Conservation (phyloP, 2,329 filamentous ascomycete species). For the Calonectria ilicicola region DNA sequence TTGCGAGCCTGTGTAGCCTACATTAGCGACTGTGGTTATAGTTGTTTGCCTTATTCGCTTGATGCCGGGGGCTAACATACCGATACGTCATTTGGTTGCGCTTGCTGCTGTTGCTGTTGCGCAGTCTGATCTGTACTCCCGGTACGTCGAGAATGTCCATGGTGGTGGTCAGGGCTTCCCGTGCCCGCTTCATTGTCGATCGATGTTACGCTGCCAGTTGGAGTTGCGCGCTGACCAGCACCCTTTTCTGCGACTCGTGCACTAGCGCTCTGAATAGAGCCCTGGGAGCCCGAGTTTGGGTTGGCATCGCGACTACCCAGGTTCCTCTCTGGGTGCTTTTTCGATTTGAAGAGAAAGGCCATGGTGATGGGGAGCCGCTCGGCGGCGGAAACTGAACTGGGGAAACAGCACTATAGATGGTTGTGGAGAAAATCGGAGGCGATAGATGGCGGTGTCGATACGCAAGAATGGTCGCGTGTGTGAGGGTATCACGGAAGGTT, state of each 20-base stretch:
- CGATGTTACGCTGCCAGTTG: slow-evolving; percentile 83
- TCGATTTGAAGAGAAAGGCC: slow-evolving; percentile 87
- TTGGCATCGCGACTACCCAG: slow-evolving; percentile 67
- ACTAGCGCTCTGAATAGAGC: slow-evolving; percentile 61
- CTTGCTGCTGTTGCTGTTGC: slow-evolving; percentile 33
- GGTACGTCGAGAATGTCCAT: slow-evolving; percentile 61
- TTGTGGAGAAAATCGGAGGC: slow-evolving; percentile 19
- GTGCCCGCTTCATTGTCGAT: slow-evolving; percentile 69
- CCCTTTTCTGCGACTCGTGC: slow-evolving; percentile 65
- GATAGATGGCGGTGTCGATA: slow-evolving; percentile 12
- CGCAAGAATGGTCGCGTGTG: slow-evolving; percentile 35
- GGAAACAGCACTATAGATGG: slow-evolving; percentile 32
- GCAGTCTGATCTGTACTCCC: slow-evolving; percentile 63
- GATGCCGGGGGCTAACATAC: neutral
- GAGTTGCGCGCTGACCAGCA: slow-evolving; percentile 71
- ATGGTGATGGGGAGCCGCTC: slow-evolving; percentile 64
- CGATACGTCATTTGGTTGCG: neutral
- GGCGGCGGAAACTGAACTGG: slow-evolving; percentile 44
- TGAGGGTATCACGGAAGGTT: slow-evolving; percentile 30
- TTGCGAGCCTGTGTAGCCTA: slow-evolving; percentile 63
- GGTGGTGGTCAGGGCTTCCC: slow-evolving; percentile 74
- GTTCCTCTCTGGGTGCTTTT: slow-evolving; percentile 77
- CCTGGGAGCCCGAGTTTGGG: slow-evolving; percentile 58
- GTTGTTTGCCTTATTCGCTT: too few relatives aligned
- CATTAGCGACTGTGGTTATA: slow-evolving; percentile 25